Conservation (phyloP, 192 early-diverging fungal species). For the Entrophospora sp. region DNA sequence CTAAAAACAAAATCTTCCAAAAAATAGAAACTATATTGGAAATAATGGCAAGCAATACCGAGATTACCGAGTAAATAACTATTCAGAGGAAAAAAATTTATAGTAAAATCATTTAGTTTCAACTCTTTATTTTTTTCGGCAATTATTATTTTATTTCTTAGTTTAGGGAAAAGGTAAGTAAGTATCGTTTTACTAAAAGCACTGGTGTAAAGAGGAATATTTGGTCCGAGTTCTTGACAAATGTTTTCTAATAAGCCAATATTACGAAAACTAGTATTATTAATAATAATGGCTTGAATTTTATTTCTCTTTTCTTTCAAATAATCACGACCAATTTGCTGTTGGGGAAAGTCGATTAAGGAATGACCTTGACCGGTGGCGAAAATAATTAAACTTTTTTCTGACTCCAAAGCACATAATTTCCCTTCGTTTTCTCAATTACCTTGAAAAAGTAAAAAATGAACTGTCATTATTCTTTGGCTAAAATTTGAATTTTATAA, state of each 20-base stretch:
- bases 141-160: constrained; percentile 1
- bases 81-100: not conserved
- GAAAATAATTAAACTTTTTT: not conserved
- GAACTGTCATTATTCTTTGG: not conserved
- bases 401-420: not conserved
- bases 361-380: not conserved
- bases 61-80: not conserved
- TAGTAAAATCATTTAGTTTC: not conserved
- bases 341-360: not conserved
- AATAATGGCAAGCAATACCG: not conserved
- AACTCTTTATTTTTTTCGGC: not conserved
- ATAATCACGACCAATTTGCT: constrained; percentile 8
- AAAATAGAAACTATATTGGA: constrained; percentile 7
- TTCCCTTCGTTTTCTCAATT: constrained; percentile 9
- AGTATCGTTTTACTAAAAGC: not conserved
- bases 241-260: not conserved
- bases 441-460: not conserved
- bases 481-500: not conserved
- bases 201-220: constrained; percentile 3
- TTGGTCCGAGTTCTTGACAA: not conserved
- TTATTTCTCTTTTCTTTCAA: not conserved
- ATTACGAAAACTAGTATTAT: constrained; percentile 9
- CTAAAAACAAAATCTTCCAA: constrained; percentile 2
- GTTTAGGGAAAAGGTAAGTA: not conserved
- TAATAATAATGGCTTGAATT: constrained; percentile 7